These are phyloP conservation scores for Lasiodiplodia gonubiensis DNA, from an alignment of 2,329 filamentous ascomycete species.

Conservation along the genomic window DNA sequence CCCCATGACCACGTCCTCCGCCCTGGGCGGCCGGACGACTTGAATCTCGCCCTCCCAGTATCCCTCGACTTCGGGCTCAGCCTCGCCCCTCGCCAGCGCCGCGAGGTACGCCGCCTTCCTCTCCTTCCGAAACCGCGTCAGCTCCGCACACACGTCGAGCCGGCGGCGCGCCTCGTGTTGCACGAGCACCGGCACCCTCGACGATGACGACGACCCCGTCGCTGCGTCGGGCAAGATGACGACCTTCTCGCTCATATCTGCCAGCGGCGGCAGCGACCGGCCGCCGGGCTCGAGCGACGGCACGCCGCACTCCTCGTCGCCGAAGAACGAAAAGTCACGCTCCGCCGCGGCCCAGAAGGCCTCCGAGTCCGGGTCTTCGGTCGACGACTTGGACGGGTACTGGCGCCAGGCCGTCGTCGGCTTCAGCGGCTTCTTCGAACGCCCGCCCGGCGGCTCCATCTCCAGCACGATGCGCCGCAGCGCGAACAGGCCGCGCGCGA, in stretches of 20 bases:
- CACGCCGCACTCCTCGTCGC: slow-evolving; percentile 61
- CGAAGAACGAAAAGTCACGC: slow-evolving; percentile 67
- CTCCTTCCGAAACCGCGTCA: slow-evolving; percentile 60
- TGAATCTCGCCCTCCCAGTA: slow-evolving; percentile 66
- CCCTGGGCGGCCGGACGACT: slow-evolving; percentile 51
- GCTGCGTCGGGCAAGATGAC: slow-evolving; percentile 32
- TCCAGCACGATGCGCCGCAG: slow-evolving; percentile 63
- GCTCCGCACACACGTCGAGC: slow-evolving; percentile 59
- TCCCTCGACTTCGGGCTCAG: slow-evolving; percentile 55
- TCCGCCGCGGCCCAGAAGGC: slow-evolving; percentile 64
- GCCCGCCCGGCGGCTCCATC: slow-evolving; percentile 42
- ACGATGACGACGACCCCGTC: slow-evolving; percentile 31
- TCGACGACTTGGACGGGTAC: slow-evolving; percentile 59
- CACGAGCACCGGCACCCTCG: slow-evolving; percentile 30
- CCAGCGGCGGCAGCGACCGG: slow-evolving; percentile 53
- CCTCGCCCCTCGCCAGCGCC: slow-evolving; percentile 36
- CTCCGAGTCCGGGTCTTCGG: slow-evolving; percentile 65
- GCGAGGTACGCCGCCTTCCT: slow-evolving; percentile 58
- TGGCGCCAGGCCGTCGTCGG: slow-evolving; percentile 53
- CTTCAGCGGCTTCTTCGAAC: slow-evolving; percentile 34
- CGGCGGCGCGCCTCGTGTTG: slow-evolving; percentile 34
- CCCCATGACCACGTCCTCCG: too few species aligned
- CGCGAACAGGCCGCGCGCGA: slow-evolving; percentile 60
- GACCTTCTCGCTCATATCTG: slow-evolving; percentile 52
- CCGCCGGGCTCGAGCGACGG: slow-evolving; percentile 51